phyloP scores from a whole-genome alignment of 371 early-diverging fungal species.

The Mortierella sp. region DNA sequence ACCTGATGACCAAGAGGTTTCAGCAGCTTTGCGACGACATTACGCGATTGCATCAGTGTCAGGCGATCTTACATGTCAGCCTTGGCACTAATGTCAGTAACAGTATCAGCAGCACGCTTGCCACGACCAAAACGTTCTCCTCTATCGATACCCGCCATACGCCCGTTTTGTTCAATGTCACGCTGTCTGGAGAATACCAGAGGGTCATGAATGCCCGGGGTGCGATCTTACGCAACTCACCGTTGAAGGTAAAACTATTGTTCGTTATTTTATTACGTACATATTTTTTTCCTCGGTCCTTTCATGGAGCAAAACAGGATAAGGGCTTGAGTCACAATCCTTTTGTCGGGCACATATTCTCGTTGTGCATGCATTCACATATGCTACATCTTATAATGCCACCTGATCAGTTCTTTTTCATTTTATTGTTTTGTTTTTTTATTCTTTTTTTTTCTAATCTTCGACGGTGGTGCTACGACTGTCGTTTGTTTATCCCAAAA shows the following conservation, averaged over 20 bases:
- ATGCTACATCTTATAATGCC: too few species aligned
- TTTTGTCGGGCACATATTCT: too few species aligned
- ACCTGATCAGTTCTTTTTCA: conserved; percentile 5
- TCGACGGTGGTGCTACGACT: background rate
- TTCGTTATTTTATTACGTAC: conserved; percentile 4
- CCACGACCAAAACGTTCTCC: conserved; percentile 4
- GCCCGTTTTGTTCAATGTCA: conserved; percentile 39
- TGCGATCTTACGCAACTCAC: conserved; percentile 42
- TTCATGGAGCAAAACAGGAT: background rate
- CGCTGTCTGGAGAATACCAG: conserved; percentile 41
- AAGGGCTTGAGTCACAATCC: too few species aligned
- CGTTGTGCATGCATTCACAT: too few species aligned
- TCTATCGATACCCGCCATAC: conserved; percentile 48
- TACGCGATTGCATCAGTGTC: conserved; percentile 24
- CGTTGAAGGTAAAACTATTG: conserved; percentile 43
- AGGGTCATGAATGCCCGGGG: conserved; percentile 47
- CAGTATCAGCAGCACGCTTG: conserved; percentile 7
- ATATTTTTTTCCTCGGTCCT: background rate
- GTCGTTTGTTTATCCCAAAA: conserved; percentile 24
- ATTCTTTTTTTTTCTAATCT: background rate
- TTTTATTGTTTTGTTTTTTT: background rate
- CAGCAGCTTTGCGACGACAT: conserved; percentile 43
- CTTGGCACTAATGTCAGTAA: conserved; percentile 2
- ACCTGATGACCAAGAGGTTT: conserved; percentile 23
- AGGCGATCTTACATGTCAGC: conserved; percentile 30